A percentile compares a stretch with the other conserved stretches of the same genome.
Evolutionary conservation across 1,139 yeast genomes (phyloP).

Genomic region (Suhomyces bokatorum): DNA sequence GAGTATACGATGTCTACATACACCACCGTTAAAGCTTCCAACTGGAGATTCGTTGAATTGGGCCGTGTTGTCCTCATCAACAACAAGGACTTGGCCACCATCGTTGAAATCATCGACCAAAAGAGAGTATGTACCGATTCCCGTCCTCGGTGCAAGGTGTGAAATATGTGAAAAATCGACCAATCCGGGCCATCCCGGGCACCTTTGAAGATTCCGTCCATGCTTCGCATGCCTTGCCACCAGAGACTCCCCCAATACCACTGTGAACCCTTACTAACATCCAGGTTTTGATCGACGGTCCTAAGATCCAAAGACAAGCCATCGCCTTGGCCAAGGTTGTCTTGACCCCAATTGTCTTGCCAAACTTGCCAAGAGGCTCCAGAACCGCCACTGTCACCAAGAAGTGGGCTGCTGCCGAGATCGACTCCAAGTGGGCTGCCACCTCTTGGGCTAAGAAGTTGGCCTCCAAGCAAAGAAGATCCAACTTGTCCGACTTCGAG

Average conservation of each 20-base stretch:
- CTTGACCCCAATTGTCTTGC: slow-evolving; percentile 87
- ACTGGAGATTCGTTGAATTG: slow-evolving; percentile 99
- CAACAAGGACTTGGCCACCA: slow-evolving; percentile 83
- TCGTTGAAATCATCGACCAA: slow-evolving; percentile 98
- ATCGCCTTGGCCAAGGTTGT: slow-evolving; percentile 82
- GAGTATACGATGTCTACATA: slow-evolving; percentile 35
- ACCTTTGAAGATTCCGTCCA: not conserved
- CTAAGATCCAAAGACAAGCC: slow-evolving; percentile 93
- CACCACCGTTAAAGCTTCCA: slow-evolving; percentile 88
- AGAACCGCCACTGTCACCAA: slow-evolving; percentile 82
- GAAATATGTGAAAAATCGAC: slow-evolving; percentile 1
- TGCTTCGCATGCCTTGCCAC: too few relatives aligned
- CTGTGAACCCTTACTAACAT: slow-evolving; percentile 42
- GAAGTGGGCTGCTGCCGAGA: slow-evolving; percentile 92
- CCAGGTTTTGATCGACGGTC: slow-evolving; percentile 84
- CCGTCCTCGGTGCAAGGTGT: slow-evolving; percentile 3
- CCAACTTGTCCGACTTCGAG: slow-evolving; percentile 93
- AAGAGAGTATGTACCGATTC: slow-evolving; percentile 75
- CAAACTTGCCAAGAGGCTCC: slow-evolving; percentile 91
- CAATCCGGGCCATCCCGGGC: too few relatives aligned
- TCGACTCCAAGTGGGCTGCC: slow-evolving; percentile 88
- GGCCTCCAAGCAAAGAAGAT: slow-evolving; percentile 91
- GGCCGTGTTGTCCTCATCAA: slow-evolving; percentile 97
- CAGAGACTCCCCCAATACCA: slow-evolving; percentile 12
- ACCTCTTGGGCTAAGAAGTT: slow-evolving; percentile 98